Percentiles rank a stretch among this genome's conserved stretches.
phyloP scores from a whole-genome alignment of 75 land plant genomes.

The Adiantum capillusveneris region DNA sequence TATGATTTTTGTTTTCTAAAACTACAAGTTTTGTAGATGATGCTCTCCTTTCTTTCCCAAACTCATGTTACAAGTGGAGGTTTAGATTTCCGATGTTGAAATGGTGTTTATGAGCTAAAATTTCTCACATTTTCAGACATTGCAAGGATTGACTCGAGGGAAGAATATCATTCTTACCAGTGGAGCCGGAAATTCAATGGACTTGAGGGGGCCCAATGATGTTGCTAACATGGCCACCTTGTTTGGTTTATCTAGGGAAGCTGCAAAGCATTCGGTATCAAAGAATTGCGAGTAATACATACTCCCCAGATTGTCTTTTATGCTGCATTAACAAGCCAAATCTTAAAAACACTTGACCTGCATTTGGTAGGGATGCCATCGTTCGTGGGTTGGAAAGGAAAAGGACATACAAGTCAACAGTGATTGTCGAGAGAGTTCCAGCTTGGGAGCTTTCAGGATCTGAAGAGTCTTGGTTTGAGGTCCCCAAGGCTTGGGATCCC shows the following conservation, averaged over 20 bases:
- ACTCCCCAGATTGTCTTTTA: constrained; percentile 11
- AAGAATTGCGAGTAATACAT: constrained; percentile 67
- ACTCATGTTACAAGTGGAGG: no score
- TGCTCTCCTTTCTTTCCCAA: no score
- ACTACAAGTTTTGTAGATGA: no score
- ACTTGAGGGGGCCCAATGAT: constrained; percentile 86
- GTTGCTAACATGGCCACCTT: constrained; percentile 67
- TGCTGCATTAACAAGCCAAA: no score
- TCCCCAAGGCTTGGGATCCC: constrained; percentile 73
- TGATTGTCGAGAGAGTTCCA: constrained; percentile 47
- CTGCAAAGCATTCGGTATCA: constrained; percentile 70
- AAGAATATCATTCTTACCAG: constrained; percentile 70
- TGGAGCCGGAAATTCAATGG: constrained; percentile 51
- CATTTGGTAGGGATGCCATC: no score
- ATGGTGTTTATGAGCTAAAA: no score
- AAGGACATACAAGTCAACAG: constrained; percentile 55
- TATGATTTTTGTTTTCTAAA: no score
- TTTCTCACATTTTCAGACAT: no score
- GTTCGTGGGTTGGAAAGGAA: constrained; percentile 61
- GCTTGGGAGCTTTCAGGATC: constrained; percentile 17
- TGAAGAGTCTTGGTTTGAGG: constrained; percentile 27
- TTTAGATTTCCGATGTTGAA: no score
- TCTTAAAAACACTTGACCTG: no score
- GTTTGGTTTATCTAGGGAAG: constrained; percentile 65
- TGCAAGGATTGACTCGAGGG: constrained; percentile 64